These are phyloP conservation scores for Phenoliferia sp. DNA, from an alignment of 1,284 basidiomycete genomes.

Conservation along the genomic window DNA sequence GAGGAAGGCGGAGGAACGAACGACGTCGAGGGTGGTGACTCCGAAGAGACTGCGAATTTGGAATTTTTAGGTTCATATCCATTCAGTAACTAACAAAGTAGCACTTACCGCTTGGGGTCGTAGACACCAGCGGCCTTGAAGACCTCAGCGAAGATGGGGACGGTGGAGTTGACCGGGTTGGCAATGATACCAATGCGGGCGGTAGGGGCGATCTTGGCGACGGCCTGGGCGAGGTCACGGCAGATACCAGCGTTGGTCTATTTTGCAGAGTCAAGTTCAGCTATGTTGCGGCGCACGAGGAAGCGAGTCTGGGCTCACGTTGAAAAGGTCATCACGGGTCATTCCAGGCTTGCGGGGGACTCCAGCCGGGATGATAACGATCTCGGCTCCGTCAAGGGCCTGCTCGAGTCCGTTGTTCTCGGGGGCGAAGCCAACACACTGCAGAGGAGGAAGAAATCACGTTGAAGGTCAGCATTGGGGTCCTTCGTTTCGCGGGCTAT, in stretches of 20 bases:
- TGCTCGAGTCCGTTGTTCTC: slow-evolving; percentile 75
- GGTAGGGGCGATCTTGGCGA: slow-evolving; percentile 79
- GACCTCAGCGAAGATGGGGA: slow-evolving; percentile 91
- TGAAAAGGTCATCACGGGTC: slow-evolving; percentile 99
- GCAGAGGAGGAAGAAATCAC: slow-evolving; percentile 12
- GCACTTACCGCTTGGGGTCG: slow-evolving; percentile 62
- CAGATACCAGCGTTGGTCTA: slow-evolving; percentile 93
- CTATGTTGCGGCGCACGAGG: background rate
- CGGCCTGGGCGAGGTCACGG: slow-evolving; percentile 84
- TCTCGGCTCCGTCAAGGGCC: slow-evolving; percentile 76
- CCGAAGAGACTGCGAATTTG: slow-evolving; percentile 52
- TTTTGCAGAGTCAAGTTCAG: background rate
- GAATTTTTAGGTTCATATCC: background rate
- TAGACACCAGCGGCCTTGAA: slow-evolving; percentile 91
- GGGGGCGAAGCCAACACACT: slow-evolving; percentile 71
- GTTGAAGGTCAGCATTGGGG: background rate
- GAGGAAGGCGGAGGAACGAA: slow-evolving; percentile 86
- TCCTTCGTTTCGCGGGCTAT: background rate
- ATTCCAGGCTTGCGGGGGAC: slow-evolving; percentile 46
- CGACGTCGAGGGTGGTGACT: slow-evolving; percentile 96
- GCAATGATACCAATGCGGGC: slow-evolving; percentile 95
- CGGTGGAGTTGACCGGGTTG: slow-evolving; percentile 69
- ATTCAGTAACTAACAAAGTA: slow-evolving; percentile 10
- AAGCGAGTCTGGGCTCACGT: slow-evolving; percentile 53
- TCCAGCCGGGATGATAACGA: slow-evolving; percentile 96